Percentiles rank a stretch among this genome's conserved stretches.
Evolutionary conservation across 202 grass and related monocot species (phyloP).

Genomic region (Schoenoplectus triqueter): DNA sequence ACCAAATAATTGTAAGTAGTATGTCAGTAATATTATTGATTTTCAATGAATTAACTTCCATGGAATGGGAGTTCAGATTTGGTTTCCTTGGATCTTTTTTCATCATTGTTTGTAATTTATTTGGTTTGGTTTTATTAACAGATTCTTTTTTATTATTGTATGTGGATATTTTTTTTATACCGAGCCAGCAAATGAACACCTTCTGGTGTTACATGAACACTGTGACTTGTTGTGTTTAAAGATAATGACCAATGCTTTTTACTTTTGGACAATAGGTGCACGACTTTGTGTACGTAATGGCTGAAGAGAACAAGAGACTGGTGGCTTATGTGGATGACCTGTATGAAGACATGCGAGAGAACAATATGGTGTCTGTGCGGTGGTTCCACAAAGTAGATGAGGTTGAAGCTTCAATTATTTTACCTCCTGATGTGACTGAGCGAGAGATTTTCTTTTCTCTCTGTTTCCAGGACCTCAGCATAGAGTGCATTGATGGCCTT

Average conservation of each 20-base stretch:
- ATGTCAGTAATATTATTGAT: not conserved
- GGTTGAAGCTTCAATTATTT: conserved; percentile 49
- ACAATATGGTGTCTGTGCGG: conserved; percentile 73
- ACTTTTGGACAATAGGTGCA: conserved; percentile 63
- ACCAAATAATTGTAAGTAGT: not conserved
- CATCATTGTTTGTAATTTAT: not conserved
- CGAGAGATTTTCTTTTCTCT: conserved; percentile 88
- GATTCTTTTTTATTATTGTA: not conserved
- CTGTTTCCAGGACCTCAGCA: conserved; percentile 83
- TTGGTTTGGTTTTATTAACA: not conserved
- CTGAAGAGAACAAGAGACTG: conserved; percentile 83
- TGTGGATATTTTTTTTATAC: not conserved
- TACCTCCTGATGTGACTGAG: conserved; percentile 56
- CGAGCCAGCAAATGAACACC: not conserved
- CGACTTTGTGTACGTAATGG: conserved; percentile 83
- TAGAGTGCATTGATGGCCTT: conserved; percentile 98
- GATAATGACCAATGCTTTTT: conserved; percentile 32
- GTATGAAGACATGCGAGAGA: conserved; percentile 69
- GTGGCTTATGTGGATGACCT: conserved; percentile 95
- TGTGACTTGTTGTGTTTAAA: conserved; percentile 18
- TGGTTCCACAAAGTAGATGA: conserved; percentile 95
- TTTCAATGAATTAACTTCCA: not conserved
- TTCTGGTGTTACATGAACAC: not conserved
- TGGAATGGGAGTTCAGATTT: not conserved
- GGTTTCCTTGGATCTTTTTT: not conserved